Conservation (phyloP, 139 green algal genomes). For the Tetradesmus obliquus region DNA sequence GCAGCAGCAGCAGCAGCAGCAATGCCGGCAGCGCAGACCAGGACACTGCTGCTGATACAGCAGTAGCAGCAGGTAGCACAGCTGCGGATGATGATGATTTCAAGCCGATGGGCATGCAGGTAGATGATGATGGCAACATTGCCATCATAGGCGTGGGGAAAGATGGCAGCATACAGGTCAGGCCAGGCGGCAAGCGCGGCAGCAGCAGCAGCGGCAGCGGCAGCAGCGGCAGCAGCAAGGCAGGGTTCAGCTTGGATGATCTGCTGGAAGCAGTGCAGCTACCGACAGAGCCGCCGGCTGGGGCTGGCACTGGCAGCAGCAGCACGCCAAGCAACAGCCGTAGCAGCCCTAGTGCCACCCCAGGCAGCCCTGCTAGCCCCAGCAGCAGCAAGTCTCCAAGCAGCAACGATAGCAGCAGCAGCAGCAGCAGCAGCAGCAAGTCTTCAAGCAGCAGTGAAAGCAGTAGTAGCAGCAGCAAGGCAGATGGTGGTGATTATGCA, state of each 20-base stretch:
- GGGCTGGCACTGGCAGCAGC: not conserved
- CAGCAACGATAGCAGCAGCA: constrained; percentile 1
- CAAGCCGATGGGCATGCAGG: not conserved
- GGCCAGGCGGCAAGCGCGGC: not conserved
- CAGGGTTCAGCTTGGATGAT: not conserved
- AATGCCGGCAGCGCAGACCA: not conserved
- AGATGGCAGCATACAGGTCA: not conserved
- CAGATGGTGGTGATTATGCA: not conserved
- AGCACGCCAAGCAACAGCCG: not conserved
- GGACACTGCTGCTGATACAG: not conserved
- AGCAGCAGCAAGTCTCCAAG: not conserved
- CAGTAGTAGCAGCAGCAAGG: not conserved
- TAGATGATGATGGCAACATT: constrained; percentile 12
- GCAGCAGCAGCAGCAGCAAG: not conserved
- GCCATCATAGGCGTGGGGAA: not conserved
- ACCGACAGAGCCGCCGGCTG: not conserved
- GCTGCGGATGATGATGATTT: not conserved
- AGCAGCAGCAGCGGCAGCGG: constrained; percentile 30
- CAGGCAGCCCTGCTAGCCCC: not conserved
- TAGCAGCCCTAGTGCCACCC: not conserved
- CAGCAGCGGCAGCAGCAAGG: not conserved
- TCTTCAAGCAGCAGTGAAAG: not conserved
- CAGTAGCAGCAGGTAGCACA: not conserved
- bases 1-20: constrained; percentile 15
- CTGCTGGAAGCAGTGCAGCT: not conserved